Evolutionary conservation across 2,329 filamentous ascomycete species (phyloP).

Genomic region (Colletotrichum orchidophilum): DNA sequence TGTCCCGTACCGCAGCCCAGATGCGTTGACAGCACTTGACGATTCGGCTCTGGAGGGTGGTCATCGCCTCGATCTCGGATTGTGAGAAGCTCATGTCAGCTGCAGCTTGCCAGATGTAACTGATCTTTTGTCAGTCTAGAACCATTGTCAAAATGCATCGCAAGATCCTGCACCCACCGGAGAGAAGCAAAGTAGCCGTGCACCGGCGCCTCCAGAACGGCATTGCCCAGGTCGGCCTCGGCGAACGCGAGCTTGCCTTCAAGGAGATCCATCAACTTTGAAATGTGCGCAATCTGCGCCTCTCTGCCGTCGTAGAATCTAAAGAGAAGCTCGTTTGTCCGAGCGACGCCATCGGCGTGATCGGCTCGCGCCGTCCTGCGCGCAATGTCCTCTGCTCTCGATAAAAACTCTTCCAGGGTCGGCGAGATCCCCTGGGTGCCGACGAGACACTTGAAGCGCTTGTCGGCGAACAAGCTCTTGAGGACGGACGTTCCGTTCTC

Average conservation of each 20-base stretch:
- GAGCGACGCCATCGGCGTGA: constrained; percentile 90
- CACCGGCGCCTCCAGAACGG: constrained; percentile 72
- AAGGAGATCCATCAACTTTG: constrained; percentile 67
- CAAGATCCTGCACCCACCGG: constrained; percentile 52
- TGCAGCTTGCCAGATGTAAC: constrained; percentile 64
- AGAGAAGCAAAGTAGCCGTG: constrained; percentile 77
- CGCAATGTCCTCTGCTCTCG: constrained; percentile 66
- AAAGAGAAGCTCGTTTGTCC: constrained; percentile 76
- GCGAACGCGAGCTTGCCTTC: constrained; percentile 72
- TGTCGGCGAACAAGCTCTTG: constrained; percentile 55
- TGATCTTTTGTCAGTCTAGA: constrained; percentile 38
- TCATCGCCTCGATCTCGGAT: constrained; percentile 47
- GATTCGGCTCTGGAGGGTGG: constrained; percentile 62
- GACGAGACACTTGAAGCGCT: constrained; percentile 41
- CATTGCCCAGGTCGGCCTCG: constrained; percentile 70
- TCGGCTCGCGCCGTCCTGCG: constrained; percentile 83
- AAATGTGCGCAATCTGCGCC: constrained; percentile 60
- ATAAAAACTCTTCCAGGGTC: constrained; percentile 58
- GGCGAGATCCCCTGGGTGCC: constrained; percentile 11
- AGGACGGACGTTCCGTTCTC: constrained; percentile 63
- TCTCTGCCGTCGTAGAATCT: constrained; percentile 58
- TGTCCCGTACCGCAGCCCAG: constrained; percentile 78
- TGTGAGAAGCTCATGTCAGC: constrained; percentile 51
- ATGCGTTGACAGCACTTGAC: constrained; percentile 71
- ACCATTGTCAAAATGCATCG: background rate